A percentile compares a stretch with the other conserved stretches of the same genome.
Conservation (phyloP, 805 yeast species). For the Saturnispora saitoi region DNA sequence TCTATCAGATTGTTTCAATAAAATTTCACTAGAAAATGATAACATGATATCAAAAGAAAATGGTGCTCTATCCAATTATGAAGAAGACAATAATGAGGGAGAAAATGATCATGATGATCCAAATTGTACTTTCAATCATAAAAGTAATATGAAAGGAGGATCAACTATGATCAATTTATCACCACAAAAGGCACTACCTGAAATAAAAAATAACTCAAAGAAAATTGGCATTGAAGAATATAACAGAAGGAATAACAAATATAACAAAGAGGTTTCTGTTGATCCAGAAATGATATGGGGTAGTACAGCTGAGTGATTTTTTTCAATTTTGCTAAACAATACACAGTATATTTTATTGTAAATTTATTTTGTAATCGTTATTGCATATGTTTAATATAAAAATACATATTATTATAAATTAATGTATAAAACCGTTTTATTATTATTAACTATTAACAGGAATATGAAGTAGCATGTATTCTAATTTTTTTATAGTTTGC, state of each 20-base stretch:
- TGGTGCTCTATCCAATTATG: background rate
- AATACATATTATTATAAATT: background rate
- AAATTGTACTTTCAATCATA: background rate
- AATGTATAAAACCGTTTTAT: background rate
- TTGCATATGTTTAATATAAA: background rate
- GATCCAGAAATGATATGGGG: conserved; percentile 8
- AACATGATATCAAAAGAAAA: background rate
- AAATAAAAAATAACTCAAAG: background rate
- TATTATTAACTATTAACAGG: background rate
- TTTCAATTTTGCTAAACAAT: background rate
- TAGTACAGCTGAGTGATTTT: background rate
- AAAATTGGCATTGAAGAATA: background rate
- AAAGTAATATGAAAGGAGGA: background rate
- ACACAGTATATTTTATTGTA: background rate
- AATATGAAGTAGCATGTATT: background rate
- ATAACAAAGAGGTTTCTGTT: conserved; percentile 6
- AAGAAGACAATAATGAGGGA: background rate
- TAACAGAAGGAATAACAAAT: background rate
- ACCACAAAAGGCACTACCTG: conserved; percentile 1
- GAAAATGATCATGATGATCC: background rate
- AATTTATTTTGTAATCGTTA: background rate
- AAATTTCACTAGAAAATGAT: background rate
- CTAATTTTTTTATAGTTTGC: background rate
- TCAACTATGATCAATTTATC: conserved; percentile 4
- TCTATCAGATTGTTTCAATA: background rate